A percentile compares a stretch with the other conserved stretches of the same genome.
phyloP scores from a whole-genome alignment of 2,329 filamentous ascomycete species.

The Epichloe sp. region DNA sequence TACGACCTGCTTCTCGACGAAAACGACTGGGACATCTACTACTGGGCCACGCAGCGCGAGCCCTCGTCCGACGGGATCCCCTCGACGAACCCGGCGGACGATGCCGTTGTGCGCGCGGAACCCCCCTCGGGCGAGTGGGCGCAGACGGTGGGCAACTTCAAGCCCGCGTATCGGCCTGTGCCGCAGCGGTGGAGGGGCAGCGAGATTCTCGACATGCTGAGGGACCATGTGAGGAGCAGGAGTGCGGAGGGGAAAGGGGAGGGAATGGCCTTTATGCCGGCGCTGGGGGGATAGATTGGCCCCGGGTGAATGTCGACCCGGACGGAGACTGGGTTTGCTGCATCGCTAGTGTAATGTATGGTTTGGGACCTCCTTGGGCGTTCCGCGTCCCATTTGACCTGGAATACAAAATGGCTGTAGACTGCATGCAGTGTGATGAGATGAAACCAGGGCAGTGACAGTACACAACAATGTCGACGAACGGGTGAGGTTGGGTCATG shows the following conservation, averaged over 20 bases:
- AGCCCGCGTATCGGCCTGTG: slow-evolving; percentile 84
- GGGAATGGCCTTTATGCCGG: slow-evolving; percentile 47
- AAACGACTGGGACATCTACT: slow-evolving; percentile 99
- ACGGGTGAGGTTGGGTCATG: too few species aligned
- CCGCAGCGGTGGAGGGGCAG: slow-evolving; percentile 75
- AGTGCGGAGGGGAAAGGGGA: slow-evolving; percentile 26
- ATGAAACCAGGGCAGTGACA: too few species aligned
- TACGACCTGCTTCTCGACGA: slow-evolving; percentile 94
- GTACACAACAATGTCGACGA: too few species aligned
- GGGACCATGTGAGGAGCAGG: slow-evolving; percentile 63
- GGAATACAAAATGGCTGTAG: neutral
- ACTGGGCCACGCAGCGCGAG: slow-evolving; percentile 86
- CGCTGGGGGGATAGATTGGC: slow-evolving; percentile 7
- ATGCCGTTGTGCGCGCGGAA: slow-evolving; percentile 20
- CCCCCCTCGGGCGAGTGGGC: slow-evolving; percentile 69
- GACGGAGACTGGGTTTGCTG: too few species aligned
- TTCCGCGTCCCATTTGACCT: neutral
- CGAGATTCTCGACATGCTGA: slow-evolving; percentile 62
- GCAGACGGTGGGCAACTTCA: slow-evolving; percentile 89
- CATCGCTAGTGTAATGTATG: too few species aligned
- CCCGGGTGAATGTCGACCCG: neutral
- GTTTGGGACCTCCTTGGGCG: too few species aligned
- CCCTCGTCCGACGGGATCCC: slow-evolving; percentile 38
- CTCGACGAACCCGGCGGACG: slow-evolving; percentile 20
- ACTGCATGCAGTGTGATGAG: neutral